A percentile compares a stretch with the other conserved stretches of the same genome.
Evolutionary conservation across 805 yeast species (phyloP).

Genomic region (Candida broadrunensis): DNA sequence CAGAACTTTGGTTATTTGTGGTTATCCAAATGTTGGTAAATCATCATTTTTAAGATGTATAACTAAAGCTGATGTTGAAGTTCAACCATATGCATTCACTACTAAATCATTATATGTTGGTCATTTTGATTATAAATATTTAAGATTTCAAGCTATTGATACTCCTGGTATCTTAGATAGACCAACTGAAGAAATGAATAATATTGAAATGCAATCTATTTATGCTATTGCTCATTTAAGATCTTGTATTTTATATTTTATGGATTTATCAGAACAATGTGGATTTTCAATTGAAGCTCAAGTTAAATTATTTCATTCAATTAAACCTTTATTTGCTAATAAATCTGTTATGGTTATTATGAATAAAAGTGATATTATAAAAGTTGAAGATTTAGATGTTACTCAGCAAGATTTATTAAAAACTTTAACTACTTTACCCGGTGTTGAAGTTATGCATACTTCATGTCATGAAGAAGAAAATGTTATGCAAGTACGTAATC

Average conservation of each 20-base stretch:
- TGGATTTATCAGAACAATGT: conserved; percentile 99
- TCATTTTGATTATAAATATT: conserved; percentile 96
- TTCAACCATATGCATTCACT: conserved; percentile 99
- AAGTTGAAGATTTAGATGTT: conserved; percentile 76
- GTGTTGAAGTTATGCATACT: conserved; percentile 89
- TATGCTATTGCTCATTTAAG: conserved; percentile 98
- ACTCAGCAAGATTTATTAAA: conserved; percentile 71
- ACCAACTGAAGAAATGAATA: conserved; percentile 99
- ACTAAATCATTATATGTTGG: conserved; percentile 97
- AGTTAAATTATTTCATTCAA: conserved; percentile 93
- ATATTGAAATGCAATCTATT: conserved; percentile 98
- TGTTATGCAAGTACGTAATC: conserved; percentile 92
- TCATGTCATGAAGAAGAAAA: conserved; percentile 94
- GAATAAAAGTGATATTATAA: conserved; percentile 90
- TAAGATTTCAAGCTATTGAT: conserved; percentile 98
- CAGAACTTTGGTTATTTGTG: conserved; percentile 94
- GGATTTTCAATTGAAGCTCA: conserved; percentile 97
- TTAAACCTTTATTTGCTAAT: conserved; percentile 96
- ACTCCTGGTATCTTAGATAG: conserved; percentile 98
- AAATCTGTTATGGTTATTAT: conserved; percentile 93
- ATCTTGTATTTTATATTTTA: conserved; percentile 93
- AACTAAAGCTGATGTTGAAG: conserved; percentile 98
- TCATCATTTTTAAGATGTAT: conserved; percentile 90
- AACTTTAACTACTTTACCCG: conserved; percentile 61
- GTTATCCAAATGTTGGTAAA: conserved; percentile 99